phyloP scores from a whole-genome alignment of 1,284 basidiomycete species.

The Stygiomarasmius scandens region DNA sequence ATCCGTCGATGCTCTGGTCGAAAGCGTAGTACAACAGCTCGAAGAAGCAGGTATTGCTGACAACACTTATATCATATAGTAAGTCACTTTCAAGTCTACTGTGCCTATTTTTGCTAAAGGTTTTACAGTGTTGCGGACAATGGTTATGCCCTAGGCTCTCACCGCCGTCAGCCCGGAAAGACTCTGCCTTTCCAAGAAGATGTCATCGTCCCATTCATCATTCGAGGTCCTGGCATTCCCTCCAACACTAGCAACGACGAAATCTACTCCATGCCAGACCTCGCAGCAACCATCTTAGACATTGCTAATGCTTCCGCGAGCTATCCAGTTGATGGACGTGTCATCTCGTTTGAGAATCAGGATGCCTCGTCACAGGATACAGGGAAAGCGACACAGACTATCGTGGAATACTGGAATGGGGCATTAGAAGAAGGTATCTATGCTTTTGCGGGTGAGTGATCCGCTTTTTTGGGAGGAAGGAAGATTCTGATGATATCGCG shows the following conservation, averaged over 20 bases:
- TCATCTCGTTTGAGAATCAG: not conserved
- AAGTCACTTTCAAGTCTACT: not conserved
- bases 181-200: constrained; percentile 9
- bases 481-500: too few species aligned
- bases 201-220: constrained; percentile 2
- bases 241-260: not conserved
- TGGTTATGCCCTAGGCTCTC: constrained; percentile 8
- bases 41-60: constrained; percentile 2
- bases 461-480: too few species aligned
- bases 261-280: constrained; percentile 1
- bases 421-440: constrained; percentile 2
- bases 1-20: constrained; percentile 5
- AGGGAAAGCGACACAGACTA: not conserved
- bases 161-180: constrained; percentile 3
- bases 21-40: not conserved
- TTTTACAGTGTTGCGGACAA: constrained; percentile 4
- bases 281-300: constrained; percentile 1
- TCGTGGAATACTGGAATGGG: constrained; percentile 6
- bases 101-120: not conserved
- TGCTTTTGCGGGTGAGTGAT: not conserved
- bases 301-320: not conserved
- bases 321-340: not conserved
- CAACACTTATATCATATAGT: constrained; percentile 11
- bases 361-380: not conserved
- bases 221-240: constrained; percentile 5